A percentile compares a stretch with the other conserved stretches of the same genome.
phyloP scores from a whole-genome alignment of 2,329 filamentous ascomycete genomes.

The Exophiala oligosperma region DNA sequence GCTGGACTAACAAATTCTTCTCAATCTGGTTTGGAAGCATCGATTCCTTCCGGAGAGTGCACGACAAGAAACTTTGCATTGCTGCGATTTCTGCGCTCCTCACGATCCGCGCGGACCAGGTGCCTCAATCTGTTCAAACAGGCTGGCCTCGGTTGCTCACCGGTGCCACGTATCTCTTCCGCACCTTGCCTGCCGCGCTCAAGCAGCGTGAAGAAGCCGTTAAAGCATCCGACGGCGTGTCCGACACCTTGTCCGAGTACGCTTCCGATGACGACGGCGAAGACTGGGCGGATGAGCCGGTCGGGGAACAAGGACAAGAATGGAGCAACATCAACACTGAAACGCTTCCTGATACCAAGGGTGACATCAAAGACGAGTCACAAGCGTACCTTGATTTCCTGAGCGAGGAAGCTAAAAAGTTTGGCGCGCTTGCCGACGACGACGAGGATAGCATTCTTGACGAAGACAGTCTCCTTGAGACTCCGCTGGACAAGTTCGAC shows the following conservation, averaged over 20 bases:
- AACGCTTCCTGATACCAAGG: slow-evolving; percentile 57
- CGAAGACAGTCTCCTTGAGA: slow-evolving; percentile 89
- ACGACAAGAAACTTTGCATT: slow-evolving; percentile 98
- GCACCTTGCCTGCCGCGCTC: slow-evolving; percentile 80
- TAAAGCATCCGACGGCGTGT: slow-evolving; percentile 60
- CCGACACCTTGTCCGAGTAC: slow-evolving; percentile 68
- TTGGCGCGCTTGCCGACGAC: slow-evolving; percentile 67
- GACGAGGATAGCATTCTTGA: slow-evolving; percentile 89
- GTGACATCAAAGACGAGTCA: slow-evolving; percentile 82
- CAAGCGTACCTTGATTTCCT: slow-evolving; percentile 94
- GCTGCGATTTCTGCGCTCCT: slow-evolving; percentile 87
- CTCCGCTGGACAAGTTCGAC: slow-evolving; percentile 91
- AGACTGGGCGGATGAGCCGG: slow-evolving; percentile 73
- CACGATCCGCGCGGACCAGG: slow-evolving; percentile 73
- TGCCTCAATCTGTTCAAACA: slow-evolving; percentile 88
- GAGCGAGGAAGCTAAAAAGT: slow-evolving; percentile 89
- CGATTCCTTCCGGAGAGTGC: slow-evolving; percentile 86
- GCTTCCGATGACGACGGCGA: slow-evolving; percentile 72
- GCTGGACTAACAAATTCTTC: slow-evolving; percentile 99
- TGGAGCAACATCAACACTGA: slow-evolving; percentile 65
- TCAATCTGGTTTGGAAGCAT: slow-evolving; percentile 97
- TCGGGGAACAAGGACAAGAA: slow-evolving; percentile 40
- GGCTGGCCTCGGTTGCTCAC: slow-evolving; percentile 91
- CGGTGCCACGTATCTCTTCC: slow-evolving; percentile 88
- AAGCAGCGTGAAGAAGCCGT: slow-evolving; percentile 92